phyloP scores from a whole-genome alignment of 2,329 filamentous ascomycete genomes.

The Elsinoe perseae region DNA sequence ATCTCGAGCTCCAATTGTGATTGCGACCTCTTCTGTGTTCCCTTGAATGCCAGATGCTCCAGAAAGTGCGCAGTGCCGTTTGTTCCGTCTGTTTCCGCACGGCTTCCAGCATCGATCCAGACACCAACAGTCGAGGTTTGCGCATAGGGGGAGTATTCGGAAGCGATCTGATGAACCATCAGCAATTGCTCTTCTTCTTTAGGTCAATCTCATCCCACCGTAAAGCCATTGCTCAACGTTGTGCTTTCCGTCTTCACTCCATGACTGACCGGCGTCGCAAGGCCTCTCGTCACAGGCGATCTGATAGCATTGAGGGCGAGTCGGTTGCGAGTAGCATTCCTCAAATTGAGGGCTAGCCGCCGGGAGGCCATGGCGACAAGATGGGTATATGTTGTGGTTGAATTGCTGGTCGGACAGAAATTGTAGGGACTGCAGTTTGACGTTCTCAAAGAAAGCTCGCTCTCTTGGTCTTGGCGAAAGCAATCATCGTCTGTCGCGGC shows the following conservation, averaged over 20 bases:
- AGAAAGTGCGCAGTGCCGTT: conserved; percentile 99
- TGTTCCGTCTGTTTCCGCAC: conserved; percentile 95
- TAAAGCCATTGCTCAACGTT: conserved; percentile 94
- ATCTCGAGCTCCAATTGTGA: conserved; percentile 98
- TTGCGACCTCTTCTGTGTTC: conserved; percentile 88
- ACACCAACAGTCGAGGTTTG: conserved; percentile 97
- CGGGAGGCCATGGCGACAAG: conserved; percentile 73
- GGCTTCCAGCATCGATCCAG: conserved; percentile 98
- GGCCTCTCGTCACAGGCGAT: conserved; percentile 70
- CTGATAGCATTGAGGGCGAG: conserved; percentile 67
- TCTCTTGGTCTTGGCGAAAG: conserved; percentile 7
- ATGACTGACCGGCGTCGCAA: conserved; percentile 71
- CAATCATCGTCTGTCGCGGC: not conserved
- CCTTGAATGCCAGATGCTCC: conserved; percentile 99
- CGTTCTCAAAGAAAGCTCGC: conserved; percentile 2
- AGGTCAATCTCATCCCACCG: conserved; percentile 54
- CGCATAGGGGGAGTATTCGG: conserved; percentile 95
- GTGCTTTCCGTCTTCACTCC: conserved; percentile 88
- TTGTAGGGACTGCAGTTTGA: not conserved
- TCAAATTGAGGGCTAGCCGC: conserved; percentile 91
- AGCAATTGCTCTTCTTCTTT: conserved; percentile 14
- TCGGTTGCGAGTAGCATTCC: conserved; percentile 81
- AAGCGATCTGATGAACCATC: conserved; percentile 64
- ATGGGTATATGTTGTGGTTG: conserved; percentile 35
- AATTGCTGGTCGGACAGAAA: conserved; percentile 3